Percentiles rank a stretch among this genome's conserved stretches.
These are phyloP conservation scores for Xanthoconium stramineum DNA, from an alignment of 768 basidiomycete genomes.

Conservation along the genomic window DNA sequence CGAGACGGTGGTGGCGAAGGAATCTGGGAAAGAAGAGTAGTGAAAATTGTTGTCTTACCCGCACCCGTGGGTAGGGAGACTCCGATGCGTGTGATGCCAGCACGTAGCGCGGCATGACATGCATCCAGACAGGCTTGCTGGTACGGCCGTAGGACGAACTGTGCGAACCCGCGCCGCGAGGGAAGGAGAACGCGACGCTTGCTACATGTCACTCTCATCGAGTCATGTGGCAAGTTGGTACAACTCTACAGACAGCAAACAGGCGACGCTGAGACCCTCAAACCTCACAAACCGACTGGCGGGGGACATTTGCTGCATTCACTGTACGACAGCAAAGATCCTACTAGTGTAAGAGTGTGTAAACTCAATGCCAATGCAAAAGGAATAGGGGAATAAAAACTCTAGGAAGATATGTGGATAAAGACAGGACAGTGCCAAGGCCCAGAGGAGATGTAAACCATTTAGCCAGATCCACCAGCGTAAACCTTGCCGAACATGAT, in stretches of 20 bases:
- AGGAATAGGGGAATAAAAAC: conserved; percentile 31
- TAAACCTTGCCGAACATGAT: conserved; percentile 99
- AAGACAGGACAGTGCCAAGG: conserved; percentile 33
- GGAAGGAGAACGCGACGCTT: background rate
- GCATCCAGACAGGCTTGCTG: conserved; percentile 78
- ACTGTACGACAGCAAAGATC: conserved; percentile 9
- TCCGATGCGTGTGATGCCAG: conserved; percentile 73
- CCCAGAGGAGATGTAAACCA: conserved; percentile 20
- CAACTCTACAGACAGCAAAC: background rate
- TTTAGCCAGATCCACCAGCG: conserved; percentile 70
- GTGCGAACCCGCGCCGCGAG: conserved; percentile 8
- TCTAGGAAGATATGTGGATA: conserved; percentile 30
- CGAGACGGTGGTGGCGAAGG: conserved; percentile 38
- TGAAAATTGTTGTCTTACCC: conserved; percentile 90
- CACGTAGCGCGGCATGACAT: conserved; percentile 65
- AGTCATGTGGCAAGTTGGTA: too few species aligned
- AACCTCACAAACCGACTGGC: background rate
- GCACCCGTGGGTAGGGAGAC: conserved; percentile 85
- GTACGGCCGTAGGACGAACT: conserved; percentile 69
- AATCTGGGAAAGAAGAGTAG: conserved; percentile 72
- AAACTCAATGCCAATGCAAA: conserved; percentile 13
- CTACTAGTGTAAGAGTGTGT: conserved; percentile 26
- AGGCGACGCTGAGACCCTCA: background rate
- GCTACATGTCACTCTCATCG: background rate
- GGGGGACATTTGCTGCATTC: conserved; percentile 14